These are phyloP conservation scores for Saccharomycopsis hybrid DNA, from an alignment of 1,139 yeast genomes.

Conservation along the genomic window DNA sequence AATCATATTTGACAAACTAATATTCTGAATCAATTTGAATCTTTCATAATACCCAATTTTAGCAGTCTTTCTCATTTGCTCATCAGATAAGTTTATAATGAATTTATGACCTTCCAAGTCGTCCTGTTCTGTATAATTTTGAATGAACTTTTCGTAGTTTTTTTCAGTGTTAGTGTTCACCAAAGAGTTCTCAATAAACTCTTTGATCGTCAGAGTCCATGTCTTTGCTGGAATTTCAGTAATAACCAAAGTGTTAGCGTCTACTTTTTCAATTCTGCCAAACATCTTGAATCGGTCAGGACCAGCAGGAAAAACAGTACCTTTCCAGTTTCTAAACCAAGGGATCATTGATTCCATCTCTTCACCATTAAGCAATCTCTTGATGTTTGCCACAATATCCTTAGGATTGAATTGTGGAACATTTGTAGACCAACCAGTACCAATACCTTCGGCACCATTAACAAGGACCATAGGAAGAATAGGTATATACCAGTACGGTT, in stretches of 20 bases:
- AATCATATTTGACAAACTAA: slow-evolving; percentile 83
- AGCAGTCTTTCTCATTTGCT: slow-evolving; percentile 77
- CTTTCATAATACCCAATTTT: slow-evolving; percentile 73
- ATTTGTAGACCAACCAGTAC: slow-evolving; percentile 97
- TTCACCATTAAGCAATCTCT: slow-evolving; percentile 67
- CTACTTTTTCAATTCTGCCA: slow-evolving; percentile 79
- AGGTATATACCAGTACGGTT: slow-evolving; percentile 95
- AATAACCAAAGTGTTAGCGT: slow-evolving; percentile 74
- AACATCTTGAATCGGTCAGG: slow-evolving; percentile 64
- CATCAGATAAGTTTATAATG: slow-evolving; percentile 63
- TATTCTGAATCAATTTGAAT: slow-evolving; percentile 66
- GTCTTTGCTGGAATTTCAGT: slow-evolving; percentile 89
- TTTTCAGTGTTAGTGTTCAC: slow-evolving; percentile 27
- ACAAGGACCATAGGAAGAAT: slow-evolving; percentile 88
- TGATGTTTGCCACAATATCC: slow-evolving; percentile 72
- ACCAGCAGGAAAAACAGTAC: slow-evolving; percentile 59
- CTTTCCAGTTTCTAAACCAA: slow-evolving; percentile 97
- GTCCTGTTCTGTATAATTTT: slow-evolving; percentile 20
- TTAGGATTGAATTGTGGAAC: slow-evolving; percentile 87
- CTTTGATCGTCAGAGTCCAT: slow-evolving; percentile 91
- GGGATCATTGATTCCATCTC: slow-evolving; percentile 73
- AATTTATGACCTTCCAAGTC: slow-evolving; percentile 53
- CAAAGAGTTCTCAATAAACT: slow-evolving; percentile 86
- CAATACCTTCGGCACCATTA: slow-evolving; percentile 97
- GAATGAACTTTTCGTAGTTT: slow-evolving; percentile 18